These are phyloP conservation scores for Aureobasidium sp. DNA, from an alignment of 2,329 filamentous ascomycete genomes.

Conservation along the genomic window DNA sequence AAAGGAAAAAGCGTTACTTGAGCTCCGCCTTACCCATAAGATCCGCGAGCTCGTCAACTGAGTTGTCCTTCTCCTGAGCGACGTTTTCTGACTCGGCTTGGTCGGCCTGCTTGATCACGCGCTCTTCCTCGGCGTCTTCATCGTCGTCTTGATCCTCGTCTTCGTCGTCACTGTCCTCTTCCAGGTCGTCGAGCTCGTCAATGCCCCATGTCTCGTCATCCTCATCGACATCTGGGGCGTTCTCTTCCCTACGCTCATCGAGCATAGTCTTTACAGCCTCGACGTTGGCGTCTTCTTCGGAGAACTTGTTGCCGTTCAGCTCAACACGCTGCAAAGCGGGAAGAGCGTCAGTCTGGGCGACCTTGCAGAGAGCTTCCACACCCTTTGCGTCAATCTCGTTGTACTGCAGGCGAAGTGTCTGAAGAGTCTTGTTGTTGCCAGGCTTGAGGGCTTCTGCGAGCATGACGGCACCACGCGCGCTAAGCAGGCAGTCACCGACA, in stretches of 20 bases:
- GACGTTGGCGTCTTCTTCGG: constrained; percentile 72
- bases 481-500: constrained; percentile 80
- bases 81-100: constrained; percentile 67
- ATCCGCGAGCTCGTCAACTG: constrained; percentile 74
- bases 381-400: constrained; percentile 84
- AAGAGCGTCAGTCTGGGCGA: constrained; percentile 56
- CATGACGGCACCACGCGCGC: constrained; percentile 66
- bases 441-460: constrained; percentile 66
- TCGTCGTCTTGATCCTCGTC: constrained; percentile 51
- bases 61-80: constrained; percentile 63
- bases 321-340: constrained; percentile 79
- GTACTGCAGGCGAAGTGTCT: constrained; percentile 79
- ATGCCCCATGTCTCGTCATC: constrained; percentile 73
- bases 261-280: constrained; percentile 58
- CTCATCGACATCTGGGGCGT: constrained; percentile 51
- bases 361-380: constrained; percentile 63
- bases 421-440: constrained; percentile 71
- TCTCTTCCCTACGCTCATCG: constrained; percentile 50
- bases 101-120: constrained; percentile 61
- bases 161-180: constrained; percentile 62
- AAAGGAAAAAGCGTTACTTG: constrained; percentile 22
- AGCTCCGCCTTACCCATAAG: constrained; percentile 62
- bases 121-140: constrained; percentile 57
- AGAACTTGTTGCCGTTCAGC: constrained; percentile 92
- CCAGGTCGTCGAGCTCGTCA: constrained; percentile 79